Conservation (phyloP, 2,329 filamentous ascomycete species). For the Fusarium liriodendri region DNA sequence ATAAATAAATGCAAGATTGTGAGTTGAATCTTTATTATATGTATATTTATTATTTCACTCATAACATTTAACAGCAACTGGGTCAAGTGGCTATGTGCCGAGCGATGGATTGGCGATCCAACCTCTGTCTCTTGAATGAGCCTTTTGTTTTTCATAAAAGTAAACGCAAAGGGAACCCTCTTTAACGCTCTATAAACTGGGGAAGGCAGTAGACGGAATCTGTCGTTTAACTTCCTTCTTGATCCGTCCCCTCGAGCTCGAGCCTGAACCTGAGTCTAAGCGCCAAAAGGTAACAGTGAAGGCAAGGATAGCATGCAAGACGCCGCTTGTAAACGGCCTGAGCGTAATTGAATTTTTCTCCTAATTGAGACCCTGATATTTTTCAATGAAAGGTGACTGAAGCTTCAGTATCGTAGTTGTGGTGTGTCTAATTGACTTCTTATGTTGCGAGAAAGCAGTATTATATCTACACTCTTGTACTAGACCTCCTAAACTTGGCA, state of each 20-base stretch:
- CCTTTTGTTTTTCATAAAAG: neutral
- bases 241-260: no score
- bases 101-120: neutral
- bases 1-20: no score
- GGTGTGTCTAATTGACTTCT: neutral
- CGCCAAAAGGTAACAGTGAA: neutral
- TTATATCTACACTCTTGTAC: neutral
- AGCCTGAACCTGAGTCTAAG: neutral
- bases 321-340: accelerated
- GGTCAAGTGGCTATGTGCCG: neutral
- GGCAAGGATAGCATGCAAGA: neutral
- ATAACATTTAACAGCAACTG: neutral
- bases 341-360: no score
- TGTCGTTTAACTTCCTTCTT: neutral
- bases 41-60: neutral
- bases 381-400: no score
- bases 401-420: no score
- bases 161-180: neutral
- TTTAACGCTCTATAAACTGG: accelerated
- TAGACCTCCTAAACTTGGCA: neutral
- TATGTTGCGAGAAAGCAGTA: neutral
- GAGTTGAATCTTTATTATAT: no score
- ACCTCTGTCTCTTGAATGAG: neutral
- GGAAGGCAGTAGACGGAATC: neutral
- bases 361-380: no score